Conservation (phyloP, 257 asterid genomes). For the Scutellaria minor region DNA sequence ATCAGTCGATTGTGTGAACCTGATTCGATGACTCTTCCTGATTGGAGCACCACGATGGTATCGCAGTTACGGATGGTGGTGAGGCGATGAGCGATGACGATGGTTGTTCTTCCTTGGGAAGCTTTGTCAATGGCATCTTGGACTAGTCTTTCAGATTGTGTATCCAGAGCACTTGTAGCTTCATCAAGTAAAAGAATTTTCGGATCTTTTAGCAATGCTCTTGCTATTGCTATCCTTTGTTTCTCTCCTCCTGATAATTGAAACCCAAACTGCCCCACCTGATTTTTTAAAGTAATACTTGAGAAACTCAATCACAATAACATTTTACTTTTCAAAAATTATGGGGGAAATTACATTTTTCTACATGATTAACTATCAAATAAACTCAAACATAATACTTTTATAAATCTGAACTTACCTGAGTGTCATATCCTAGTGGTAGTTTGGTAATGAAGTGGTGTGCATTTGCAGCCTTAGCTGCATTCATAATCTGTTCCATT, state of each 20-base stretch:
- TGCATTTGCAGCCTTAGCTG: conserved; percentile 76
- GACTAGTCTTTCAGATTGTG: conserved; percentile 70
- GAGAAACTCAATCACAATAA: conserved; percentile 6
- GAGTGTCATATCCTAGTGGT: conserved; percentile 72
- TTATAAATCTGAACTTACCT: conserved; percentile 37
- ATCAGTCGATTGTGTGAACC: conserved; percentile 72
- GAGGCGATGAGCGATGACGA: conserved; percentile 71
- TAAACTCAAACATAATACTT: too few species aligned
- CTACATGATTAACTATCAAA: background rate
- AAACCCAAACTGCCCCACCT: conserved; percentile 80
- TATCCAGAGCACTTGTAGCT: conserved; percentile 82
- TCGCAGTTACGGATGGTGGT: conserved; percentile 60
- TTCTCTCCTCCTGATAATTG: conserved; percentile 85
- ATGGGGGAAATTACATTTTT: too few species aligned
- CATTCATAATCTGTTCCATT: conserved; percentile 48
- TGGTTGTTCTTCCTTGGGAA: conserved; percentile 67
- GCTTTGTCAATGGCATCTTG: conserved; percentile 73
- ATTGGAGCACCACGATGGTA: conserved; percentile 56
- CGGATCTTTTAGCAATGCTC: conserved; percentile 71
- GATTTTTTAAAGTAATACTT: conserved; percentile 20
- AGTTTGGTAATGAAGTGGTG: conserved; percentile 65
- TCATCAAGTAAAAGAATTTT: conserved; percentile 76
- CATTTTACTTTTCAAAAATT: too few species aligned
- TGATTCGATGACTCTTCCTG: conserved; percentile 63
- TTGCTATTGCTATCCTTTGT: conserved; percentile 79